Base-by-base conservation (phyloP, 2,329 filamentous ascomycete genomes). In the Aureobasidium sp. region DNA sequence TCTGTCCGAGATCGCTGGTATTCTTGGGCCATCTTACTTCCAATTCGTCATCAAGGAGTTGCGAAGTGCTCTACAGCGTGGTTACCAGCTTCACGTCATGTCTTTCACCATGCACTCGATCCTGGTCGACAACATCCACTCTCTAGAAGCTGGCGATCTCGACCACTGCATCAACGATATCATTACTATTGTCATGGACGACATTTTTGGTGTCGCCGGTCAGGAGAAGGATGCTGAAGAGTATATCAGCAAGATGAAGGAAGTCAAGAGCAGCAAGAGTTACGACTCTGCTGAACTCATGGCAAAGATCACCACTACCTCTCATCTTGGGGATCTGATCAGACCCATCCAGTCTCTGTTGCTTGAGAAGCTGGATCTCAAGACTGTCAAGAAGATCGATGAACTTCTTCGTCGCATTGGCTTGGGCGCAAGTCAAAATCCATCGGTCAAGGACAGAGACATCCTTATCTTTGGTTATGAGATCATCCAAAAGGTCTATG, bases 191-290 rank as follows among this genome's bases (percentile, higher is more conserved):
- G 87, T 97, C 66, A 94, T 99, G 90, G 94, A 99, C 70, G 95
- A 99, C 71, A 94, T 95, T 13, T 99, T 99, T 71, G 95, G 95
- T 34, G 85, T 86, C 6, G 88, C 89, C 37, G 94, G 94, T 1
- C 89, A 96, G 76, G 93, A 99, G 71, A 99, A 99, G 75, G 94
- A 99, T 69, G 93, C 93, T 0, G 92, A 97, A 69, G 94, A 92
- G 59, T 99, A 99, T 73, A 87, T 88, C 62, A 96, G 87, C 72
- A 89, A 93, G 74, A 97, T 95, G 87, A 96, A 95, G 75, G 94
- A 99, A 76, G 88, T 99, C 62, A 97, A 96, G 79, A 94, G 90
- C 74, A 97, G 90, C 79, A 99, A 97, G 79, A 97, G 92, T 72
- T 96, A 92, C 70, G 95, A 99, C 71, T 96, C 94, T 0, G 95